Evolutionary conservation across 371 early-diverging fungal species (phyloP), one percentile per base, ranked within the genome.

Genomic region (Choanephora cucurbitarum): DNA sequence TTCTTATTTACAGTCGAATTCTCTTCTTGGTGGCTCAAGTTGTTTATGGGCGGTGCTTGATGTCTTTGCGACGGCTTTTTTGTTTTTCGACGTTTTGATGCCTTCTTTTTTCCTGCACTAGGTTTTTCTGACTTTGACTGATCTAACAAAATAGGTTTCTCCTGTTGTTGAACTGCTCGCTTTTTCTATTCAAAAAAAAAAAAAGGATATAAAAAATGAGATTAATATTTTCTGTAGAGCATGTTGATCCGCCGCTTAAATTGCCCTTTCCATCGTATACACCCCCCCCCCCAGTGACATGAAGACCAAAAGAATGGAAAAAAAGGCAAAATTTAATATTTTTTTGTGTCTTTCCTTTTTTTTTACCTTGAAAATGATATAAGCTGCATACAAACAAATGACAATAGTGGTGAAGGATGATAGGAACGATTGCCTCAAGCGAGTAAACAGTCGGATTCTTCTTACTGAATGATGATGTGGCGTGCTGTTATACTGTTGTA

Each of bases 351-450:
- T 19, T 7, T 40, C 18, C 44, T 44, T 48, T 40, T 42, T 23
- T 22, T 11, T 10, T 60, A 61, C 62, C 62, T 61, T 61, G 21
- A 54, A 51, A 19, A 61, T 28, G 45, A 56, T 39, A 55, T 61
- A 61, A 9, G 45, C n/a, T 51, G 46, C 44, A 56, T 61, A 61
- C 31, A 45, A 17, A 19, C 50, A 32, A 17, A 56, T 32, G 9
- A 61, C 40, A 13, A 41, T 32, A 40, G 23, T 42, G 10, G 37
- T 37, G 13, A 37, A 11, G 24, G 44, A 51, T 19, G 46, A 39
- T 28, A 50, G 21, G 24, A 56, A 43, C 5, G 56, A 61, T 41
- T 55, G 56, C 19, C 62, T 50, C 18, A 56, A 28, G 31, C 56
- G 50, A 22, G 44, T 21, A 39, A 61, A 61, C 13, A 50, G 39